Evolutionary conservation across 768 basidiomycete species (phyloP), one percentile per base, ranked within the genome.

Genomic region (Tylopilus cervinicoccineus): DNA sequence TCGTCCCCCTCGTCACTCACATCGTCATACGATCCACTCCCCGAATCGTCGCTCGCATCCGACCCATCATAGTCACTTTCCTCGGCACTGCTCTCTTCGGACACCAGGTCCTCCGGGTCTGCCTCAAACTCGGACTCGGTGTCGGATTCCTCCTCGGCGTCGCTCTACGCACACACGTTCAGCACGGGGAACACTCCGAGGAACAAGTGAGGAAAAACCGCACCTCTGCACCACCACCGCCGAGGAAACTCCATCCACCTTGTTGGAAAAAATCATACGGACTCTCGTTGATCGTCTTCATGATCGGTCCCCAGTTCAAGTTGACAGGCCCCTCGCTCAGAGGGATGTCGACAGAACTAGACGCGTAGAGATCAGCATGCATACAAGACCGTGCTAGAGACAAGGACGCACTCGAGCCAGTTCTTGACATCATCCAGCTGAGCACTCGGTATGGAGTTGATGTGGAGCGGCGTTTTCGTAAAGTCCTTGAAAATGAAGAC

Each of bases 401-500:
- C 38, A 22, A 44, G 7, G 12, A 74, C 91, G 55, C 65, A 97
- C 93, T 99, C 93, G 19, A 99, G 78, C 96, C 96, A 99, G 61
- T 96, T 94, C 71, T 97, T 98, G 54, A 99, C 94, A 56, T 94
- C 93, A 61, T 99, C 96, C 61, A 98, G 80, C 58, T 92, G 87
- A 2, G 81, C 71, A 47, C 80, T 88, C 20, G 90, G 93, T 56
- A 99, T 94, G 1, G 93, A 93, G 65, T 99, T 98, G 73, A 98
- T 92, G 61, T 98, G 96, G 10, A 97, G 76, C 0, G 95, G 94
- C 3, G 85, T 53, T 61, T 89, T 89, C 31, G 90, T 87, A 69
- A 97, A 97, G 66, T 99, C 96, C 63, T 91, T 91, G 78, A 97
- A 90, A 51, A 99, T 86, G 38, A 98, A 78, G n/a, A 96, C 88